phyloP scores from a whole-genome alignment of 805 yeast species.

The Candida michaelii region DNA sequence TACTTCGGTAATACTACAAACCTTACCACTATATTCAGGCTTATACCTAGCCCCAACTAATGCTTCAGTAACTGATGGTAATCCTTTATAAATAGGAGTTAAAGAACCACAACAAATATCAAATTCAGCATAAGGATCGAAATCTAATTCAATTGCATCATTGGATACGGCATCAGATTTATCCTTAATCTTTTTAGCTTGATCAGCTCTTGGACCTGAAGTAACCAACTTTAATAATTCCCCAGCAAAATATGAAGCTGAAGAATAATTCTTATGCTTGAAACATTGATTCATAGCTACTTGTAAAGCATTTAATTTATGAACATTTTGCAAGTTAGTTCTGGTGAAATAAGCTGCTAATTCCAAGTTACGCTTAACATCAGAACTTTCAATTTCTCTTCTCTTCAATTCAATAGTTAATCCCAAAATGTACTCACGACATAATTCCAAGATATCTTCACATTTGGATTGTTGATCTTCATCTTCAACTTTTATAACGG shows the following conservation, averaged over 20 bases:
- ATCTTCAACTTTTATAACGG: conserved; percentile 67
- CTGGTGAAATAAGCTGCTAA: conserved; percentile 94
- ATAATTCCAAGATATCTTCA: conserved; percentile 63
- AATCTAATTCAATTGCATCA: conserved; percentile 88
- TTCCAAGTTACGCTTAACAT: conserved; percentile 84
- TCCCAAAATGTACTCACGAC: conserved; percentile 91
- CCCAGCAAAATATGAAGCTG: conserved; percentile 86
- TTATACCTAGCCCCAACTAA: conserved; percentile 89
- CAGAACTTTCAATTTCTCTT: conserved; percentile 70
- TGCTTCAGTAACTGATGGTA: conserved; percentile 70
- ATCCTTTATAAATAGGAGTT: conserved; percentile 85
- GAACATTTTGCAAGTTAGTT: conserved; percentile 77
- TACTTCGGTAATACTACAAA: conserved; percentile 73
- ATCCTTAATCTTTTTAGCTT: conserved; percentile 78
- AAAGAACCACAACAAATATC: conserved; percentile 84
- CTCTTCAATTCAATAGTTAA: conserved; percentile 88
- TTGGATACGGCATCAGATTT: conserved; percentile 77
- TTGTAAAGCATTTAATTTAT: conserved; percentile 82
- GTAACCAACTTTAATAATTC: conserved; percentile 72
- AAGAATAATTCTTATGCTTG: conserved; percentile 81
- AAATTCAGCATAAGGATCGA: conserved; percentile 88
- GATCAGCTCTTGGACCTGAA: conserved; percentile 81
- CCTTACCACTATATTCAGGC: conserved; percentile 69
- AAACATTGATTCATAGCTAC: conserved; percentile 94
- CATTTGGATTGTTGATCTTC: conserved; percentile 79